These are phyloP conservation scores for Chlorella sorokiniana DNA, from an alignment of 139 green algal species.

Conservation along the genomic window DNA sequence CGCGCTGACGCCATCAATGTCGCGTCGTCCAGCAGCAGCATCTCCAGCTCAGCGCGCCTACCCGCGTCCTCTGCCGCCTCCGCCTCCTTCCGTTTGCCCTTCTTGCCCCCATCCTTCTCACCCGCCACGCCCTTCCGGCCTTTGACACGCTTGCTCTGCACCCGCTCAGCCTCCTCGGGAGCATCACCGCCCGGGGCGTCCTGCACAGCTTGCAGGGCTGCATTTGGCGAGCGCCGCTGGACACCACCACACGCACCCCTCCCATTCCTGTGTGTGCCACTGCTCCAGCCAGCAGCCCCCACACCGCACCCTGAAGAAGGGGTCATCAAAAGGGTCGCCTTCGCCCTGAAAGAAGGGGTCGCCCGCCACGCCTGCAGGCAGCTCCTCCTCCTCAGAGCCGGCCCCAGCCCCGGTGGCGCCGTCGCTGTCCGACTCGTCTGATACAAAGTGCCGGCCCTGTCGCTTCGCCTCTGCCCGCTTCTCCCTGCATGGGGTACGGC, in stretches of 20 bases:
- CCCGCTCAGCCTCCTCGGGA: background rate
- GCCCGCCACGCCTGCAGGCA: conserved; percentile 18
- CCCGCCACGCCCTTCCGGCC: conserved; percentile 20
- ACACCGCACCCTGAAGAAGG: conserved; percentile 75
- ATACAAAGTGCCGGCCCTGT: conserved; percentile 26
- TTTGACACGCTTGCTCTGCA: conserved; percentile 11
- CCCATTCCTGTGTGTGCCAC: background rate
- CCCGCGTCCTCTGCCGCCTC: conserved; percentile 26
- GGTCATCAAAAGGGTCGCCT: conserved; percentile 79
- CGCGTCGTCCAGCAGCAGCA: conserved; percentile 92
- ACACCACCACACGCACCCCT: background rate
- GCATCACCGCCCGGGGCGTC: conserved; percentile 11
- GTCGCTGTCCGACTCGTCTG: conserved; percentile 33
- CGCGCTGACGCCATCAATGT: conserved; percentile 50
- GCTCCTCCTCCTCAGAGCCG: conserved; percentile 15
- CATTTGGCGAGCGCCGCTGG: no score
- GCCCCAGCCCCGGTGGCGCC: background rate
- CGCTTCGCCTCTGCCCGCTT: conserved; percentile 66
- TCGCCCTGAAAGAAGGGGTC: conserved; percentile 60
- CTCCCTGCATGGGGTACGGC: conserved; percentile 50
- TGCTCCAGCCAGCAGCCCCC: background rate
- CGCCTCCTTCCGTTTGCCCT: conserved; percentile 26
- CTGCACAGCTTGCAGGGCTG: conserved; percentile 16
- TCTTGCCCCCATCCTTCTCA: conserved; percentile 29
- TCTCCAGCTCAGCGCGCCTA: conserved; percentile 85